A percentile compares a stretch with the other conserved stretches of the same genome.
These are phyloP conservation scores for Dendrobium huoshanense DNA, from an alignment of 106 monocot genomes.

Conservation along the genomic window DNA sequence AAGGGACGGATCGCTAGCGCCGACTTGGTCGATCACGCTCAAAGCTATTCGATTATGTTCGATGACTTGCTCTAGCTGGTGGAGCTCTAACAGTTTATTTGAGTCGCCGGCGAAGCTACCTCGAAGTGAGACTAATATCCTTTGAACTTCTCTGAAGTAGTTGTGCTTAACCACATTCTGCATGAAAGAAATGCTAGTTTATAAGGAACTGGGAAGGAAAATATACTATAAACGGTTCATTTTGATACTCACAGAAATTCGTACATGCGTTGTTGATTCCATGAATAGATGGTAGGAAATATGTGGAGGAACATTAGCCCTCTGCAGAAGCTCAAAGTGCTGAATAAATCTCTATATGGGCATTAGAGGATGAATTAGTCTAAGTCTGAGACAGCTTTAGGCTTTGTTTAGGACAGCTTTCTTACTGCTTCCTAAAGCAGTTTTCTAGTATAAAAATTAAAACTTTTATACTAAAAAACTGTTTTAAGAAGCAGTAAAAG, in stretches of 20 bases:
- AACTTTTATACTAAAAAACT: too few species aligned
- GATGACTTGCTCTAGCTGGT: conserved; percentile 74
- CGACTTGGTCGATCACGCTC: conserved; percentile 59
- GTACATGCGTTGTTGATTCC: conserved; percentile 51
- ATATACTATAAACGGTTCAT: background rate
- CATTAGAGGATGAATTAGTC: background rate
- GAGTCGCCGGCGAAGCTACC: conserved; percentile 57
- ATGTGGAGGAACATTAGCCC: conserved; percentile 78
- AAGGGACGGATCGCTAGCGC: conserved; percentile 45
- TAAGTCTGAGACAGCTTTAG: background rate
- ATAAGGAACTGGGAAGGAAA: background rate
- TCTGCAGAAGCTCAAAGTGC: conserved; percentile 90
- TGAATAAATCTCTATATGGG: conserved; percentile 75
- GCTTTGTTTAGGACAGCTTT: too few species aligned
- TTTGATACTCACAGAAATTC: conserved; percentile 55
- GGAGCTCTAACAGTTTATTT: conserved; percentile 58
- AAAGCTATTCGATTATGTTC: conserved; percentile 83
- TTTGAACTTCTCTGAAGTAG: conserved; percentile 73
- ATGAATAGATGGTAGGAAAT: conserved; percentile 65
- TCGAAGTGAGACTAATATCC: conserved; percentile 43
- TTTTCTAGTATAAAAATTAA: too few species aligned
- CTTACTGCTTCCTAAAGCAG: too few species aligned
- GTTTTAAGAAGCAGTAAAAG: too few species aligned
- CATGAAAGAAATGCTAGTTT: background rate
- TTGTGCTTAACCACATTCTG: conserved; percentile 53